Evolutionary conservation across 352 stramenopile genomes (phyloP).

Genomic region (Pythium phragmitis): DNA sequence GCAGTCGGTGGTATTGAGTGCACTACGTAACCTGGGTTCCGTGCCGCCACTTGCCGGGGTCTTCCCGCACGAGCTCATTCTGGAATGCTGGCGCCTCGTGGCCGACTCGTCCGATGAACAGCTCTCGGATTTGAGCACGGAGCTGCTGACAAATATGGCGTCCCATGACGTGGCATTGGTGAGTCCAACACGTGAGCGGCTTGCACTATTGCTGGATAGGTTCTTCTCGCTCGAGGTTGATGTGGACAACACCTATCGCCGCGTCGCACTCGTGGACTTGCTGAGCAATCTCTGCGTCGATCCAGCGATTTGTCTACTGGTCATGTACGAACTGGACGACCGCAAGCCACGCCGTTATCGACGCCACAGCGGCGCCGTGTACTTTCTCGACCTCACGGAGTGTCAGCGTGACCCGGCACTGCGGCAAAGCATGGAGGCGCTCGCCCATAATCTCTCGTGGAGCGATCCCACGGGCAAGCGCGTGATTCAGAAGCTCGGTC

Average conservation of each 20-base stretch:
- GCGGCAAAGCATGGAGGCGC: constrained; percentile 59
- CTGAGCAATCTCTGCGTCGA: constrained; percentile 63
- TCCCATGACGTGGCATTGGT: constrained; percentile 15
- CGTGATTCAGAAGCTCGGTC: constrained; percentile 60
- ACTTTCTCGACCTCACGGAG: constrained; percentile 54
- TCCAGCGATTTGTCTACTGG: constrained; percentile 42
- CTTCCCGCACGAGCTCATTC: constrained; percentile 20
- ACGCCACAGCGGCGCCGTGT: constrained; percentile 58
- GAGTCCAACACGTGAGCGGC: constrained; percentile 29
- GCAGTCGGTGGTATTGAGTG: constrained; percentile 39
- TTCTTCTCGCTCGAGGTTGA: constrained; percentile 31
- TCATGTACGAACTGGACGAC: constrained; percentile 71
- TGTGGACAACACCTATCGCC: constrained; percentile 19
- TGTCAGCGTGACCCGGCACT: constrained; percentile 34
- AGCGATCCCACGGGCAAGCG: constrained; percentile 68
- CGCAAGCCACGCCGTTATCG: constrained; percentile 38
- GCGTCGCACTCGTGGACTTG: constrained; percentile 51
- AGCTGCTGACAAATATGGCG: constrained; percentile 27
- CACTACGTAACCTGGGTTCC: constrained; percentile 51
- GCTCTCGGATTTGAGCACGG: constrained; percentile 9
- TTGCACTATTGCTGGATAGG: constrained; percentile 32
- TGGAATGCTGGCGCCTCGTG: constrained; percentile 21
- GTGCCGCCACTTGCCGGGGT: constrained; percentile 11
- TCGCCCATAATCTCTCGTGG: constrained; percentile 75
- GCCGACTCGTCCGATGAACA: constrained; percentile 5